phyloP scores from a whole-genome alignment of 192 early-diverging fungal species.

The Polychytrium aggregatum region DNA sequence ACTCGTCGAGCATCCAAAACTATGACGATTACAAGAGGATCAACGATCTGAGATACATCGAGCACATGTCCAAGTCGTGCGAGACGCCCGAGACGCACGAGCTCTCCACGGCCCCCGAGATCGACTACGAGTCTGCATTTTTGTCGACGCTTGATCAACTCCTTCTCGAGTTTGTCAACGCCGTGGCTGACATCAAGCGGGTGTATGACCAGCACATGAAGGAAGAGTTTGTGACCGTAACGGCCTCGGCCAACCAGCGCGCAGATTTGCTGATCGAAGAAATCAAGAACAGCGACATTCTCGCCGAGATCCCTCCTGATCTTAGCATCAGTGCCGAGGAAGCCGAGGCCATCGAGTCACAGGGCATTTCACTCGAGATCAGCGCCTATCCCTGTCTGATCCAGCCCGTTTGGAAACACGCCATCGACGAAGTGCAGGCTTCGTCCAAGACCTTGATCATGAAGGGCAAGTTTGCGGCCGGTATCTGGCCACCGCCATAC shows the following conservation, averaged over 20 bases:
- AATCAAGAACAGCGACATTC: conserved; percentile 23
- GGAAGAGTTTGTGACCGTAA: conserved; percentile 25
- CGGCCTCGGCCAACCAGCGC: conserved; percentile 15
- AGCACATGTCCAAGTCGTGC: conserved; percentile 28
- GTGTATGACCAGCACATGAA: conserved; percentile 19
- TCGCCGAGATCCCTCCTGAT: conserved; percentile 27
- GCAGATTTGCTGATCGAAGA: conserved; percentile 31
- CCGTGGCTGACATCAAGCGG: conserved; percentile 31
- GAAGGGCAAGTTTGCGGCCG: conserved; percentile 29
- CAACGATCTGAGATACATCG: conserved; percentile 29
- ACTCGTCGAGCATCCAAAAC: too few relatives aligned
- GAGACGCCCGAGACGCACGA: too few relatives aligned
- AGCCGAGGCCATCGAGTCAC: conserved; percentile 8
- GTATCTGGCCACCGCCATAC: conserved; percentile 26
- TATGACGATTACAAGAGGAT: conserved; percentile 32
- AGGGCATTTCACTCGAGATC: conserved; percentile 9
- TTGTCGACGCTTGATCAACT: conserved; percentile 21
- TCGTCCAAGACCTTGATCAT: conserved; percentile 19
- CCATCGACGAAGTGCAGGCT: conserved; percentile 18
- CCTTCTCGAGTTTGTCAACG: conserved; percentile 20
- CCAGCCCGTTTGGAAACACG: conserved; percentile 13
- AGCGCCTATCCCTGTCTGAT: conserved; percentile 16
- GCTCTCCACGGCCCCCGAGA: too few relatives aligned
- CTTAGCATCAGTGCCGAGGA: conserved; percentile 22
- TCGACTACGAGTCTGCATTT: conserved; percentile 26